Evolutionary conservation across 2,329 filamentous ascomycete genomes (phyloP).

Genomic region (Verticillium tricorpus): DNA sequence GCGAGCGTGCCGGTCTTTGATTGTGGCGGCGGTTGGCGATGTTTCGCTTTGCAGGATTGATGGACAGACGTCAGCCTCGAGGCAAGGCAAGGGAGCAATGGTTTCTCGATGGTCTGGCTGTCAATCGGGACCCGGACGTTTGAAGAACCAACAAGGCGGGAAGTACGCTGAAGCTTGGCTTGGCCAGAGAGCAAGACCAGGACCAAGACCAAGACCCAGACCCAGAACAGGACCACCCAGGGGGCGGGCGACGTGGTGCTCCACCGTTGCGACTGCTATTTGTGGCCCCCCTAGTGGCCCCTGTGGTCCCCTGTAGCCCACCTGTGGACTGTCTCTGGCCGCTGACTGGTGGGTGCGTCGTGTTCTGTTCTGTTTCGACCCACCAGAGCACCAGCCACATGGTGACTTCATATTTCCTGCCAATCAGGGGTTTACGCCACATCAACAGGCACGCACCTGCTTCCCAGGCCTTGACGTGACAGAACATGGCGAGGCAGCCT

Average conservation of each 20-base stretch:
- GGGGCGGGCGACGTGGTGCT: not conserved
- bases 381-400: not conserved
- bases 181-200: not conserved
- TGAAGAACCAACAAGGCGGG: not conserved
- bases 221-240: too few species aligned
- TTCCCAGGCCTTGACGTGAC: too few species aligned
- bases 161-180: not conserved
- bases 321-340: not conserved
- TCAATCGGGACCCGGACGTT: not conserved
- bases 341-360: not conserved
- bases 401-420: not conserved
- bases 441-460: not conserved
- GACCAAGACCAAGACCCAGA: not conserved
- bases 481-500: not conserved
- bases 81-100: not conserved
- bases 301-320: not conserved
- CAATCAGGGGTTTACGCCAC: not conserved
- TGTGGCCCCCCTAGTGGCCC: not conserved
- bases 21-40: not conserved
- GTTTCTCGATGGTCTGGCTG: not conserved
- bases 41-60: not conserved
- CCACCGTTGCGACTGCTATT: not conserved
- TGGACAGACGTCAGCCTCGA: not conserved
- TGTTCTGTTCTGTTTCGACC: not conserved
- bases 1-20: not conserved